These are phyloP conservation scores for Phytophthora colocasiae DNA, from an alignment of 352 stramenopile genomes.

Conservation along the genomic window DNA sequence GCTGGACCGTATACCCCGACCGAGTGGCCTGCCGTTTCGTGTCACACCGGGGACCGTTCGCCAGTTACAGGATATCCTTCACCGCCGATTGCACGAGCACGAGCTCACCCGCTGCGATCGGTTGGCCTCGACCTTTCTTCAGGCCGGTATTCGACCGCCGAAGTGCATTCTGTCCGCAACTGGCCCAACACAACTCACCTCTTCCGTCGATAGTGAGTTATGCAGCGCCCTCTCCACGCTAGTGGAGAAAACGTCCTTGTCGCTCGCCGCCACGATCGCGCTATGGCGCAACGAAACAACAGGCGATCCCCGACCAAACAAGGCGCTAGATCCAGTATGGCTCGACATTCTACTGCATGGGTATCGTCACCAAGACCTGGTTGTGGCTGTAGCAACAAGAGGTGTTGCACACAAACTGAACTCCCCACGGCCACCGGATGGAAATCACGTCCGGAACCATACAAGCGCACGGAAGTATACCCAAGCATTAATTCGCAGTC, in stretches of 20 bases:
- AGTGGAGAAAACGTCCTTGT: background rate
- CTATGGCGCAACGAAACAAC: slow-evolving; percentile 2
- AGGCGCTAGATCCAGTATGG: background rate
- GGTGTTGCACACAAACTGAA: background rate
- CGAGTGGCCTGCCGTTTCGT: background rate
- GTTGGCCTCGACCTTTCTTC: background rate
- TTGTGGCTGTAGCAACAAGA: background rate
- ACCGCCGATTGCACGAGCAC: slow-evolving; percentile 2
- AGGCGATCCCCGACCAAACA: slow-evolving; percentile 1
- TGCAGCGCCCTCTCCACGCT: background rate
- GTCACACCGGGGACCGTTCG: background rate
- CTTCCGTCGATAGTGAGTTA: background rate
- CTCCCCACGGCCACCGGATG: background rate
- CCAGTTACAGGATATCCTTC: background rate
- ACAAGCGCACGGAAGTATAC: background rate
- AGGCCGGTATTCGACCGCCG: background rate
- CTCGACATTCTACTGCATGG: slow-evolving; percentile 6
- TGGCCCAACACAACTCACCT: background rate
- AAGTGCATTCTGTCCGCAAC: background rate
- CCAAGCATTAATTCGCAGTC: background rate
- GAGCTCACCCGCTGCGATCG: slow-evolving; percentile 1
- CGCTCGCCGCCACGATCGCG: background rate
- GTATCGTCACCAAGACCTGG: background rate
- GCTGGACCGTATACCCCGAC: background rate
- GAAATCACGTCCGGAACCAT: background rate